A percentile compares a stretch with the other conserved stretches of the same genome.
Evolutionary conservation across 2,329 filamentous ascomycete genomes (phyloP).

Genomic region (Penicillium sp.): DNA sequence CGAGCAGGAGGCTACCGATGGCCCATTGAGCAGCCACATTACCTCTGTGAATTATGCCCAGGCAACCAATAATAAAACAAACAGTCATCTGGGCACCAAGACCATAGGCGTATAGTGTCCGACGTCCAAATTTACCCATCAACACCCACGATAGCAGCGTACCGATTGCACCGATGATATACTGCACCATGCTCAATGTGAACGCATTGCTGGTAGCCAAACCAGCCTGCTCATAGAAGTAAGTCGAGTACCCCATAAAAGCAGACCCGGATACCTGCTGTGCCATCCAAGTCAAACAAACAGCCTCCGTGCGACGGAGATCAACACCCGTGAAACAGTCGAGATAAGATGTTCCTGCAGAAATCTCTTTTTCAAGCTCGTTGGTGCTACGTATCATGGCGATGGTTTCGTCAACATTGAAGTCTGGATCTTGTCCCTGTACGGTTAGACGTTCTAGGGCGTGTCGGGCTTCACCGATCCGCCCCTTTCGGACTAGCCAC

Average conservation of each 20-base stretch:
- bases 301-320: conserved; percentile 6
- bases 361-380: conserved; percentile 4
- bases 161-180: conserved; percentile 57
- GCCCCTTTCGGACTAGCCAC: conserved; percentile 45
- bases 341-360: conserved; percentile 1
- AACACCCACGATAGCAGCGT: conserved; percentile 53
- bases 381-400: conserved; percentile 11
- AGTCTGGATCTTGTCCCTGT: conserved; percentile 57
- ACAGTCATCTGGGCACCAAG: conserved; percentile 26
- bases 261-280: conserved; percentile 33
- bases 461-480: conserved; percentile 43
- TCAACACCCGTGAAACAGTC: conserved; percentile 9
- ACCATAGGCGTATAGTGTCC: conserved; percentile 38
- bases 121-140: conserved; percentile 42
- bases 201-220: conserved; percentile 8
- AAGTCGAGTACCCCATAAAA: conserved; percentile 35
- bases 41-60: conserved; percentile 24
- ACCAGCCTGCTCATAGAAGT: conserved; percentile 36
- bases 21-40: conserved; percentile 35
- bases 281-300: conserved; percentile 6
- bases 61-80: conserved; percentile 28
- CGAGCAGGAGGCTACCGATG: conserved; percentile 48
- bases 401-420: conserved; percentile 55
- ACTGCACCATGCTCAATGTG: conserved; percentile 23
- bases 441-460: conserved; percentile 43